Evolutionary conservation across 768 basidiomycete genomes (phyloP), one percentile per base, ranked within the genome.

Genomic region (Hydnomerulius pinastri): DNA sequence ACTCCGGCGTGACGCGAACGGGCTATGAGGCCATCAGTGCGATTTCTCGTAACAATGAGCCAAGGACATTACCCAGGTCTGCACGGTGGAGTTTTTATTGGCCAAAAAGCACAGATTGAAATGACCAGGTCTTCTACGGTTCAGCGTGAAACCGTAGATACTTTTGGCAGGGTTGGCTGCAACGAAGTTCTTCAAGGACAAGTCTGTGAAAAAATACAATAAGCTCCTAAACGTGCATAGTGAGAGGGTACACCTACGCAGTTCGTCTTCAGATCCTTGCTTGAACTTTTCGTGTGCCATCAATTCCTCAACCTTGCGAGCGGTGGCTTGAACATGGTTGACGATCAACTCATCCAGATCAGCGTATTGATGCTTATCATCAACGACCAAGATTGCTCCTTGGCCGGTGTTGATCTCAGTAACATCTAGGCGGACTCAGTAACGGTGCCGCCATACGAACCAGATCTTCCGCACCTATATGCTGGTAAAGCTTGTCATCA

Each of bases 331-430:
- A 35, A 98, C 85, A 67, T 99, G 94, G 62, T 94, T 94, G 67
- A 98, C 93, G 57, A 98, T 92, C 58, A 99, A 68, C 66, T 99
- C 96, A 67, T 99, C 97, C 49, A 99, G 77, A 77, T 98, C 97
- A 33, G 87, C 83, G 67, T 95, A 98, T 32, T 77, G 81, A 64
- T 95, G 92, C 51, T 81, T 83, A 33, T 74, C 73, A 57, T 93
- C 91, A 21, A 93, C 85, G 51, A 85, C 75, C 45, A 92, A 78
- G 48, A 85, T 80, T 5, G 79, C 77, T 35, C 80, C 85, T 23
- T 82, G 83, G 57, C 91, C 87, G 11, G 81, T 81, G 57, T 87
- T 87, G n/a, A 80, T 74, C 60, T 93, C 91, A 7, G 85, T 85
- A 8, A 92, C 90, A 68, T 92, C 90, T 92, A 56, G 1, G 24